phyloP scores from a whole-genome alignment of 2,329 filamentous ascomycete species.

The Graphilbum ipis-grandicollis region DNA sequence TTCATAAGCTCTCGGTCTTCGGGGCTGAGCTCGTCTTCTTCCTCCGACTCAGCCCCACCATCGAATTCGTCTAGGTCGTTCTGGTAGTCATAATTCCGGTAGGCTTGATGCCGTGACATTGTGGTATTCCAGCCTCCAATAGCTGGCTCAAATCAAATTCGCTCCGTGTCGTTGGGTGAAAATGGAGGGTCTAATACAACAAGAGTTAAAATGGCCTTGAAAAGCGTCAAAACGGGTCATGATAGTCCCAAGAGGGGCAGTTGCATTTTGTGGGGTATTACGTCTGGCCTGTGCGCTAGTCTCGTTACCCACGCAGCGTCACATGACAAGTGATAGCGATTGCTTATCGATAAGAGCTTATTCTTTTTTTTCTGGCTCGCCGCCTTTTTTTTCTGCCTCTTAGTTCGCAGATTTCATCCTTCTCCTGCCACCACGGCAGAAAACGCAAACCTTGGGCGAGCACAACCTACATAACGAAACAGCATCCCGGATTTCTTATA shows the following conservation, averaged over 20 bases:
- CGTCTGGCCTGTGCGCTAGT: too few relatives aligned
- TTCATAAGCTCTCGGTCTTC: slow-evolving; percentile 37
- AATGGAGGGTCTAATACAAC: too few relatives aligned
- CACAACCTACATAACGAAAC: too few relatives aligned
- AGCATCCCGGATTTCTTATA: too few relatives aligned
- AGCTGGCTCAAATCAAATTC: background rate
- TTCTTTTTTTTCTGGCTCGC: background rate
- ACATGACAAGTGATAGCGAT: too few relatives aligned
- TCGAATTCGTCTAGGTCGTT: slow-evolving; percentile 35
- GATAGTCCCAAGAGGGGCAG: background rate
- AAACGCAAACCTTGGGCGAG: too few relatives aligned
- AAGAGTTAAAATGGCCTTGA: too few relatives aligned
- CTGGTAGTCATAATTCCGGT: slow-evolving; percentile 31
- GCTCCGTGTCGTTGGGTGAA: background rate
- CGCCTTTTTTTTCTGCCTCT: slow-evolving; percentile 1
- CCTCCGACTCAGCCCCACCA: slow-evolving; percentile 24
- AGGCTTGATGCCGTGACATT: slow-evolving; percentile 30
- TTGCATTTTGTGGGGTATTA: background rate
- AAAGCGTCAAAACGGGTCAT: too few relatives aligned
- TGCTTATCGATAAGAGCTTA: slow-evolving; percentile 3
- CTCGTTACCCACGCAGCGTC: too few relatives aligned
- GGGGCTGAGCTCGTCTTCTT: slow-evolving; percentile 26
- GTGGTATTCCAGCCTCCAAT: background rate
- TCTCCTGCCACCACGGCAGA: too few relatives aligned
- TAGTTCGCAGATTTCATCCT: too few relatives aligned